Evolutionary conservation across 148 eudicot species (phyloP).

Genomic region (Chenopodium quinoa): DNA sequence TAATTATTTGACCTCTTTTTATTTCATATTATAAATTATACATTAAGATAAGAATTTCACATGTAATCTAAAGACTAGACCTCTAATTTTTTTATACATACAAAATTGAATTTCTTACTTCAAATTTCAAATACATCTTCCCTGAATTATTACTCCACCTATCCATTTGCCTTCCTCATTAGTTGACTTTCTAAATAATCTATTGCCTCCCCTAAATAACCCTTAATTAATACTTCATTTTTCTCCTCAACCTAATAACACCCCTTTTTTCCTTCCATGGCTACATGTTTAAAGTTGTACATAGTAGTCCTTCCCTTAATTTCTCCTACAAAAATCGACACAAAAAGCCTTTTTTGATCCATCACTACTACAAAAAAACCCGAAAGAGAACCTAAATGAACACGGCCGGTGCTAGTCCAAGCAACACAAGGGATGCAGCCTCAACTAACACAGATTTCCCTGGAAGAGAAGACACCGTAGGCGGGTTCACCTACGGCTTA

Average conservation of each 20-base stretch:
- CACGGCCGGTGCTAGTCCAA: background rate
- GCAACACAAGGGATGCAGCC: background rate
- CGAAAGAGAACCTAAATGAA: slow-evolving; percentile 1
- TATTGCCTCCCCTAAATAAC: slow-evolving; percentile 15
- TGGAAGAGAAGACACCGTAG: slow-evolving; percentile 28
- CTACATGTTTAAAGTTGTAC: background rate
- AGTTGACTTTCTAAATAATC: slow-evolving; percentile 25
- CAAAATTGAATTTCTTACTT: background rate
- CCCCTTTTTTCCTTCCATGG: slow-evolving; percentile 1
- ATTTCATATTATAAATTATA: background rate
- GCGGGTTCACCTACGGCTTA: slow-evolving; percentile 80
- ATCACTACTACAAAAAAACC: background rate
- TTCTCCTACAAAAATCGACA: background rate
- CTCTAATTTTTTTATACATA: background rate
- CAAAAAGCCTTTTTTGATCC: background rate
- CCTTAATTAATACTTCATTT: background rate
- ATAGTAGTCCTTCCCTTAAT: background rate
- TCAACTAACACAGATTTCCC: slow-evolving; percentile 26
- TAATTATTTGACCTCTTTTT: slow-evolving; percentile 3
- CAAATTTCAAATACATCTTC: slow-evolving; percentile 18
- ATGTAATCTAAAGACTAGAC: slow-evolving; percentile 22
- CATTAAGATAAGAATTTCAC: slow-evolving; percentile 12
- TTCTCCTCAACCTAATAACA: background rate
- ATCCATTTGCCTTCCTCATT: slow-evolving; percentile 5
- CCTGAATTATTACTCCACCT: slow-evolving; percentile 23